Evolutionary conservation across 2,329 filamentous ascomycete species (phyloP), one percentile per base, ranked within the genome.

Genomic region (Rhexocercosporidium sp.): DNA sequence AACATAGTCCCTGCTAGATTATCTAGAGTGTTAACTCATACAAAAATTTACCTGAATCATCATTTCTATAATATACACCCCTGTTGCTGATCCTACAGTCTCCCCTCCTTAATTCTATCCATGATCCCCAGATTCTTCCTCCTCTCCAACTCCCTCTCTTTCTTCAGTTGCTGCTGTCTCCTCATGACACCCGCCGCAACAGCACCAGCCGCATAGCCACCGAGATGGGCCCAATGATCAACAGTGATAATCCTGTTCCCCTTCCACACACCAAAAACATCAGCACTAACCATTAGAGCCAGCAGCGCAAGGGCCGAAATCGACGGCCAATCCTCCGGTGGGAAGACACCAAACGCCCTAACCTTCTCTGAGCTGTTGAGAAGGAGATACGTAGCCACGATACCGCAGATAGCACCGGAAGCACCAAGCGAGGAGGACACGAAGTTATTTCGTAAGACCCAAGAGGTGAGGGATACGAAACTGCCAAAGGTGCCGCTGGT

Each of bases 341-440:
- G 87, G 68, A 88, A 79, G 9, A 71, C 54, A 1, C 84, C 86
- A 31, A 89, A 78, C 62, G 90, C 76, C 75, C 82, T 84, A 78
- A 90, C 86, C 44, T 83, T 82, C 49, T 89, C 86, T 65, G 81
- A 81, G 62, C 82, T 79, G 74, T 89, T 84, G 70, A 85, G 78
- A 83, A 86, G 88, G 72, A 90, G 86, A 77, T 87, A 91, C 1
- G 88, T 88, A 1, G 84, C 84, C 8, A 86, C 76, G 25, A 92
- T 74, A 25, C 90, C 90, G 69, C 87, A 84, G 5, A 90, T 81
- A 41, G 86, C 87, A 12, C 88, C 90, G 7, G 89, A 92, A 1
- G 89, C 88, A n/a, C 91, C 91, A 11, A 92, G 81, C 1, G 86
- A 85, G 44, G 88, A 81, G 0, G 78, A 74, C 16, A 78, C 71